Conservation (phyloP, 2,329 filamentous ascomycete species). For the Fusarium sp. region DNA sequence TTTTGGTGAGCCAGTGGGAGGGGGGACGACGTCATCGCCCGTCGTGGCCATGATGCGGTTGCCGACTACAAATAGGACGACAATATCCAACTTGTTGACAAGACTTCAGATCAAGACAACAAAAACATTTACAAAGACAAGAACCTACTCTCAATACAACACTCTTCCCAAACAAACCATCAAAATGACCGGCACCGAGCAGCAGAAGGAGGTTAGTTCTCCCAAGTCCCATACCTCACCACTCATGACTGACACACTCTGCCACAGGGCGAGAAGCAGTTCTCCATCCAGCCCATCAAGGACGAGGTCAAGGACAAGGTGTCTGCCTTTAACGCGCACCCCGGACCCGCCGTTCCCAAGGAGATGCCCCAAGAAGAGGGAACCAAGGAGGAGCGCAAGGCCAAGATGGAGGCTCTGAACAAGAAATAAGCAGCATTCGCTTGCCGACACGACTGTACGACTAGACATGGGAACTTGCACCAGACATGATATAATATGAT, state of each 20-base stretch:
- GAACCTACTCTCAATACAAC: constrained; percentile 3
- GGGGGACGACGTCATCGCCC: constrained; percentile 44
- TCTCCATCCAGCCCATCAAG: constrained; percentile 60
- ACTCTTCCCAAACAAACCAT: constrained; percentile 12
- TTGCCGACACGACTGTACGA: constrained; percentile 36
- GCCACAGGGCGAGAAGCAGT: constrained; percentile 56
- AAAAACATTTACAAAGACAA: constrained; percentile 5
- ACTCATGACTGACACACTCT: constrained; percentile 15
- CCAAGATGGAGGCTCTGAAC: constrained; percentile 75
- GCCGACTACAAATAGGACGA: constrained; percentile 41
- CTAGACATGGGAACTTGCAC: constrained; percentile 20
- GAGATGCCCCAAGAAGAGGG: constrained; percentile 68
- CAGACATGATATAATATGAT: constrained; percentile 26
- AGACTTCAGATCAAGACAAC: constrained; percentile 10
- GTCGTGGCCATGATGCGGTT: constrained; percentile 15
- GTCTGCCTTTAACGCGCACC: constrained; percentile 65
- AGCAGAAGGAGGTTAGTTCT: constrained; percentile 47
- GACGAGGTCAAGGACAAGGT: constrained; percentile 59
- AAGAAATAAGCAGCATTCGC: constrained; percentile 52
- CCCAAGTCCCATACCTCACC: not conserved
- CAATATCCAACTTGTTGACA: constrained; percentile 9
- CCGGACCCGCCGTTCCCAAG: constrained; percentile 68
- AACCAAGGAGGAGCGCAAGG: constrained; percentile 75
- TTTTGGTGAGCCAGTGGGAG: constrained; percentile 9
- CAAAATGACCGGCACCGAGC: constrained; percentile 47